Percentiles rank a stretch among this genome's conserved stretches.
Conservation (phyloP, 1,139 yeast genomes). For the Blastobotrys aristatus region DNA sequence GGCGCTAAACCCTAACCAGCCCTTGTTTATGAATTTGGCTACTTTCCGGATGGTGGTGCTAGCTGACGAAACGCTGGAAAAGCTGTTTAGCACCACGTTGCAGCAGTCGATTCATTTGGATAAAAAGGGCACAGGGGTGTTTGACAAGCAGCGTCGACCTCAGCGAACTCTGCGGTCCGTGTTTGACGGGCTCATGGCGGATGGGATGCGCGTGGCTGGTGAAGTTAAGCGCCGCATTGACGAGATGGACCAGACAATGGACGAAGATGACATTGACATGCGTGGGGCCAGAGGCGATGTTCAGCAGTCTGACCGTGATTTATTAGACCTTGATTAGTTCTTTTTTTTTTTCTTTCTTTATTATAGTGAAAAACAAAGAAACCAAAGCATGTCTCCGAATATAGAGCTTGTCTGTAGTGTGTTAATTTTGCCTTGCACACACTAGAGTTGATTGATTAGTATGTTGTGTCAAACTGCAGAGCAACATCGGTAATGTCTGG, state of each 20-base stretch:
- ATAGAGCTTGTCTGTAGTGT: too few relatives aligned
- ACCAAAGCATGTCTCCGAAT: too few relatives aligned
- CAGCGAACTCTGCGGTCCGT: slow-evolving; percentile 63
- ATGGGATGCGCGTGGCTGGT: slow-evolving; percentile 84
- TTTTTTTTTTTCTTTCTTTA: too few relatives aligned
- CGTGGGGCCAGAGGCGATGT: slow-evolving; percentile 32
- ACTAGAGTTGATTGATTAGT: too few relatives aligned
- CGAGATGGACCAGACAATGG: slow-evolving; percentile 36
- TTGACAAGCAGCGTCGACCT: slow-evolving; percentile 16
- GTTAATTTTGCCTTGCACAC: too few relatives aligned
- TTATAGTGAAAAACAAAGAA: too few relatives aligned
- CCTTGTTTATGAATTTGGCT: slow-evolving; percentile 71
- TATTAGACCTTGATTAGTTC: slow-evolving; percentile 29
- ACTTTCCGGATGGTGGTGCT: slow-evolving; percentile 92
- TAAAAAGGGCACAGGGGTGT: slow-evolving; percentile 38
- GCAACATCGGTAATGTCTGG: too few relatives aligned
- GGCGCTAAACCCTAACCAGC: slow-evolving; percentile 75
- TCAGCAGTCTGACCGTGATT: slow-evolving; percentile 36
- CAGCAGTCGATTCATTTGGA: slow-evolving; percentile 64
- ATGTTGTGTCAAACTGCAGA: too few relatives aligned
- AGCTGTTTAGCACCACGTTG: slow-evolving; percentile 66
- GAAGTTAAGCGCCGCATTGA: slow-evolving; percentile 87
- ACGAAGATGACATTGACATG: slow-evolving; percentile 30
- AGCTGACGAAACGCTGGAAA: slow-evolving; percentile 90
- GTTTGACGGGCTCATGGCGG: slow-evolving; percentile 88